Base-by-base conservation (phyloP, 306 rosid genomes). In the Pyrus bretschneideri region DNA sequence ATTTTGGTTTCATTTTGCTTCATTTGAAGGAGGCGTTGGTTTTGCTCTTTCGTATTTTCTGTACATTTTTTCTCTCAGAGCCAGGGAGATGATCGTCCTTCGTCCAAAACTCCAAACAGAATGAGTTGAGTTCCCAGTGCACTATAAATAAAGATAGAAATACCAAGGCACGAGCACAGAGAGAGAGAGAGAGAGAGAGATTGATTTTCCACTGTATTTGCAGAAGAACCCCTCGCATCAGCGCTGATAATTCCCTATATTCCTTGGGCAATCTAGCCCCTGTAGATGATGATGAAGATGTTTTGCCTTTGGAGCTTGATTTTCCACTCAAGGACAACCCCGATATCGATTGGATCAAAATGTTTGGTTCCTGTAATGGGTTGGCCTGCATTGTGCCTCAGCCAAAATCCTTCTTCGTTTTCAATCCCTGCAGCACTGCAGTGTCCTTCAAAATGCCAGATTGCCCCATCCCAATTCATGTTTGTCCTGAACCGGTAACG, bases 291-390 rank as follows among this genome's bases (percentile, higher is more conserved):
- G 35, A 31, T 31, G 35, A 31, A 31, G 76, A 73, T 35, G 15
- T 73, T 55, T 13, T 73, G 10, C 76, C 76, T 23, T 38, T 49
- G 11, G 68, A 40, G 68, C 68, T 73, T 14, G 40, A 72, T 22
- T 73, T 38, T 73, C 68, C 76, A 15, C 68, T 59, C 27, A 73
- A 73, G 40, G 55, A 7, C 3, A 23, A 73, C 11, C 18, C 6
- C 68, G 18, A 40, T 22, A 23, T 10, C 15, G 12, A 23, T 27
- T 40, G 68, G 57, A 45, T 73, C 59, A 17, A 5, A 40, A 3
- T 73, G 40, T 27, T 59, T 38, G 76, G 76, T 59, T 72, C 76
- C 23, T 73, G 68, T 73, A 73, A 59, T 73, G 76, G 76, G 17
- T 59, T 59, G 55, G 76, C 59, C 67, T 73, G 76, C 76, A 59